A percentile compares a stretch with the other conserved stretches of the same genome.
Evolutionary conservation across 768 basidiomycete genomes (phyloP).

Genomic region (Gymnopilus junonius): DNA sequence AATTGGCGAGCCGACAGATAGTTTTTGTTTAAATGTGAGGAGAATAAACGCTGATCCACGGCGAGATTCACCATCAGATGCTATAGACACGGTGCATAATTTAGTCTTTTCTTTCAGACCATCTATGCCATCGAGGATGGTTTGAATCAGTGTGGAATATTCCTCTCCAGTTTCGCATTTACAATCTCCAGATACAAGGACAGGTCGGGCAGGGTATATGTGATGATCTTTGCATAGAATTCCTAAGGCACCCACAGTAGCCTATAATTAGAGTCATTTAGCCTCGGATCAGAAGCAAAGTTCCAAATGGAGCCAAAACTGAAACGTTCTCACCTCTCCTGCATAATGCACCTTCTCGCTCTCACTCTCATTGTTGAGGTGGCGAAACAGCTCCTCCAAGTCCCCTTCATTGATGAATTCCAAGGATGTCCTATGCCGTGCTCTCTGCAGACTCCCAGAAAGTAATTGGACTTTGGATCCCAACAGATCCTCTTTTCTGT

Average conservation of each 20-base stretch:
- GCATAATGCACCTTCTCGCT: conserved; percentile 28
- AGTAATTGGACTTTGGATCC: conserved; percentile 27
- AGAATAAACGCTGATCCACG: conserved; percentile 23
- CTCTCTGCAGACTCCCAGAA: conserved; percentile 32
- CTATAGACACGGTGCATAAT: conserved; percentile 23
- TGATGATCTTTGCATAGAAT: conserved; percentile 27
- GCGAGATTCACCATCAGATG: conserved; percentile 30
- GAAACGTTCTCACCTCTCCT: conserved; percentile 23
- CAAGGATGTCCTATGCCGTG: conserved; percentile 21
- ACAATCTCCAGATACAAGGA: conserved; percentile 33
- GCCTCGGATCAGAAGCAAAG: background rate
- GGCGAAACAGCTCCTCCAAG: conserved; percentile 27
- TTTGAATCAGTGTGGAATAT: conserved; percentile 21
- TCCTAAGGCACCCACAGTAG: conserved; percentile 31
- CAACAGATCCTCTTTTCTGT: conserved; percentile 28
- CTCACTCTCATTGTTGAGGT: conserved; percentile 18
- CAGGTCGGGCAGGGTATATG: conserved; percentile 27
- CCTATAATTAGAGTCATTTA: conserved; percentile 23
- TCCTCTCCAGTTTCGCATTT: conserved; percentile 30
- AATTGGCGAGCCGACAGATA: conserved; percentile 20
- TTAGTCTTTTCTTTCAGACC: conserved; percentile 8
- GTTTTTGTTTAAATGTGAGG: conserved; percentile 18
- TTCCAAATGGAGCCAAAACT: background rate
- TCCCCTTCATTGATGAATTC: conserved; percentile 25
- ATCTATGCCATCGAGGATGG: conserved; percentile 16